Evolutionary conservation across 306 rosid genomes (phyloP).

Genomic region (Rosa multiflora): DNA sequence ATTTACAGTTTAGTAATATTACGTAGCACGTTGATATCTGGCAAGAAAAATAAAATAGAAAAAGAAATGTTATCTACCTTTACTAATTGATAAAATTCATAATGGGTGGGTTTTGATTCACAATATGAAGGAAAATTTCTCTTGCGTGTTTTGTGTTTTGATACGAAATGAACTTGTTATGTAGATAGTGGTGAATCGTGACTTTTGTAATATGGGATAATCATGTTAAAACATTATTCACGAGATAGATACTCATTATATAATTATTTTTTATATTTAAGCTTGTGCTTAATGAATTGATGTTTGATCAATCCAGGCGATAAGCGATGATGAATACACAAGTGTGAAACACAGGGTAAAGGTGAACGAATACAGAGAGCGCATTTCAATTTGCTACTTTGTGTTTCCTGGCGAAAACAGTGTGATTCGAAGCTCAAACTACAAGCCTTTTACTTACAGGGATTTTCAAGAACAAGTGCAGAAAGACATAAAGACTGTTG

Average conservation of each 20-base stretch:
- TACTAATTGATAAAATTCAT: no score
- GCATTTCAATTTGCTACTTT: constrained; percentile 65
- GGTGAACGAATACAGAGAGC: constrained; percentile 43
- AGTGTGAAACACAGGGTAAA: constrained; percentile 67
- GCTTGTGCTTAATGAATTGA: not conserved
- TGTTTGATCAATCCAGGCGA: constrained; percentile 42
- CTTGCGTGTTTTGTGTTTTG: no score
- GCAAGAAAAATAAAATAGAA: no score
- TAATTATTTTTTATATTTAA: not conserved
- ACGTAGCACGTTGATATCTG: no score
- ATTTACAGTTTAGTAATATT: no score
- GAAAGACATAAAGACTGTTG: constrained; percentile 45
- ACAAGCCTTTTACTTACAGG: constrained; percentile 63
- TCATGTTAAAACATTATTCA: no score
- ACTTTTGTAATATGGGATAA: no score
- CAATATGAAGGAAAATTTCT: no score
- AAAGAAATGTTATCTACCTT: no score
- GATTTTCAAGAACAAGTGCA: constrained; percentile 65
- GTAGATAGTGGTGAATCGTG: no score
- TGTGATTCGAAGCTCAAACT: constrained; percentile 59
- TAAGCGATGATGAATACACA: constrained; percentile 57
- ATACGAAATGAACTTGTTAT: no score
- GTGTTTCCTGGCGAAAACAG: constrained; percentile 55
- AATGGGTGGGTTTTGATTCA: no score
- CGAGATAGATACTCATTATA: not conserved